Evolutionary conservation across 2,329 filamentous ascomycete genomes (phyloP), one percentile per base, ranked within the genome.

Genomic region (Pseudodiploospora longispora): DNA sequence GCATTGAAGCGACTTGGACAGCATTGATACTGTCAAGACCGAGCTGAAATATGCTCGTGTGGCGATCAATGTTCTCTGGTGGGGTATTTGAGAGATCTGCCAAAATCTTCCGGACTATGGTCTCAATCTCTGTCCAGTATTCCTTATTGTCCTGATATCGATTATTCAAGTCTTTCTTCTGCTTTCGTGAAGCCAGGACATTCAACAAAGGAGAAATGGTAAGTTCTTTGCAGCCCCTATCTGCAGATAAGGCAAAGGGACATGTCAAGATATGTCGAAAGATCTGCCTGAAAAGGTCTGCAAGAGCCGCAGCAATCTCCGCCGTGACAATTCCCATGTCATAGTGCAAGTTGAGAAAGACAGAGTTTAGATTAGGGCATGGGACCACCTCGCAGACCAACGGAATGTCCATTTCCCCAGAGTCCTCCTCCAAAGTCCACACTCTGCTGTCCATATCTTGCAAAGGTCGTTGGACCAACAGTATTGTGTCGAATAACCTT

Each of bases 1-100:
- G 68, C 28, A 73, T 66, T 1, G 78, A 74, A 1, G 88, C 86
- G 7, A 95, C 71, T 56, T 95, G 89, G 5, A 83, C 75, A 1
- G 88, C 86, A 48, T 85, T 90, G 55, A 97, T 93, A 59, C 90
- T 96, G 62, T 96, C 90, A 4, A 96, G 68, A 0, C 91, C 91
- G n/a, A 95, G 76, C 46, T 85, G 81, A 55, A 91, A 95, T 40
- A 97, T 87, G 0, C 86, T 88, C 0, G 80, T 87, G 7, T 74
- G 59, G 9, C 71, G 72, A 4, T 59, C 55, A 38, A 95, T 82
- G 0, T 65, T 66, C 0, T 69, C 55, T 2, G 59, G 44, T 0
- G 75, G 59, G 4, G 75, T 62, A 2, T 70, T 66, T 1, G 84
- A 80, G 27, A 93, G 70, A 6, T 64, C 64, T 0, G 78, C 71